Evolutionary conservation across 305 asterid genomes (phyloP), one percentile per base, ranked within the genome.

Genomic region (Fraxinus dipetala): DNA sequence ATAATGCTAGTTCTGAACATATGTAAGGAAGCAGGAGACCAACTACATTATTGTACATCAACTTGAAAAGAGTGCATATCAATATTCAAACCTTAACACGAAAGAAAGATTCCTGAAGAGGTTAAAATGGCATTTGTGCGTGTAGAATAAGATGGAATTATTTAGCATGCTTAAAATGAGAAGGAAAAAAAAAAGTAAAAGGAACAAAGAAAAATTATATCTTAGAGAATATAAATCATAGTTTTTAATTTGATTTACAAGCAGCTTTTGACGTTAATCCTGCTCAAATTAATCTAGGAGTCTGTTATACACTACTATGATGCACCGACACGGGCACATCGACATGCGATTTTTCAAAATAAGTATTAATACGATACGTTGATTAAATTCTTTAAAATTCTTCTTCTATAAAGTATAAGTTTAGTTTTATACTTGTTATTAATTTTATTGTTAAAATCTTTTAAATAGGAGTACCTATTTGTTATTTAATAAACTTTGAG

Each of bases 21-120:
- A 69, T 14, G 40, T 16, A 30, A 69, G 75, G 40, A 69, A 30
- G 40, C 22, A 69, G 63, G 45, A 69, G 20, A 24, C 18, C 48
- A 61, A 75, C 22, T 79, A 61, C 36, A 45, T 40, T 65, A 75
- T 79, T 76, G 61, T 45, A 83, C 32, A 79, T 67, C 18, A 79
- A 79, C 73, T 28, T 24, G 79, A 54, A 79, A 34, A 74, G 20
- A 56, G 34, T 24, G 65, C 38, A 48, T 61, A 78, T 35, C 31
- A 54, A 35, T 30, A 54, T 9, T 45, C 65, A 30, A 36, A 78
- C 18, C 79, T 22, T 48, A 79, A 74, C 51, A 63, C 31, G 78
- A 32, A 83, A 65, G 78, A 76, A 77, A 67, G 36, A 28, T 1
- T 67, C 74, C 20, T 26, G 74, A 28, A 67, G 74, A 26, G 36